Percentiles rank a stretch among this genome's conserved stretches.
Conservation (phyloP, 306 rosid genomes). For the cucumber (Cucumis sativus) region Cucumber_9930_V3 NC_026661.2:14572501-14573000, state of each 20-base stretch:
- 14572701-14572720: slow-evolving; percentile 49
- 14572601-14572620: slow-evolving; percentile 75
- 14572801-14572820: slow-evolving; percentile 13
- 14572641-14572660: slow-evolving; percentile 27
- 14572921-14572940: slow-evolving; percentile 45
- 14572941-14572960: slow-evolving; percentile 45
- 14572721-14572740: slow-evolving; percentile 87
- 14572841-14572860: slow-evolving; percentile 37
- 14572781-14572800: slow-evolving; percentile 17
- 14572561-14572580: slow-evolving; percentile 65
- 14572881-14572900: slow-evolving; percentile 52
- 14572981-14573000: not conserved
- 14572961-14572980: not conserved
- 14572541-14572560: slow-evolving; percentile 75
- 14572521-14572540: slow-evolving; percentile 78
- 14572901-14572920: slow-evolving; percentile 72
- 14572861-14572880: slow-evolving; percentile 24
- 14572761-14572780: slow-evolving; percentile 23
- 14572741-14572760: slow-evolving; percentile 43
- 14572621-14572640: slow-evolving; percentile 62
- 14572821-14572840: slow-evolving; percentile 21
- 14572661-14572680: slow-evolving; percentile 28
- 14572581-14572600: slow-evolving; percentile 85
- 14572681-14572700: slow-evolving; percentile 31
- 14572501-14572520: slow-evolving; percentile 95